Conservation (phyloP, 1,139 yeast species). For the Diutina ranongensis region DNA sequence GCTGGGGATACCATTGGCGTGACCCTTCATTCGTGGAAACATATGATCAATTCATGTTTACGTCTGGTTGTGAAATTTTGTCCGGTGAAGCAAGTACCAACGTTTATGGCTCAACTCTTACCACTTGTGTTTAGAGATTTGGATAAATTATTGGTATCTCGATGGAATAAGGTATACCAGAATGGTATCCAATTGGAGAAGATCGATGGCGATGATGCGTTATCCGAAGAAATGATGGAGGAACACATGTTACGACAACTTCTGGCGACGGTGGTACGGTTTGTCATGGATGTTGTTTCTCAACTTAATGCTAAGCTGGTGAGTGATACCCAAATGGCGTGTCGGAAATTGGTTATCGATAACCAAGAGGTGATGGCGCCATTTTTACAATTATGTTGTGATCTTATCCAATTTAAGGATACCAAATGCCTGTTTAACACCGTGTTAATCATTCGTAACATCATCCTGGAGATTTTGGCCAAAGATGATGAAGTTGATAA, state of each 20-base stretch:
- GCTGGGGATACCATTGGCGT: slow-evolving; percentile 82
- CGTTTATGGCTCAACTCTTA: slow-evolving; percentile 65
- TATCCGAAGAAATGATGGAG: slow-evolving; percentile 98
- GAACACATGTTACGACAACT: slow-evolving; percentile 88
- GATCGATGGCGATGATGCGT: slow-evolving; percentile 64
- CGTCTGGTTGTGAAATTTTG: slow-evolving; percentile 83
- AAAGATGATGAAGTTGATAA: slow-evolving; percentile 71
- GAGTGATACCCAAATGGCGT: slow-evolving; percentile 49
- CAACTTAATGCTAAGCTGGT: slow-evolving; percentile 42
- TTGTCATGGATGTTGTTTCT: slow-evolving; percentile 81
- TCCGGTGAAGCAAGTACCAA: slow-evolving; percentile 56
- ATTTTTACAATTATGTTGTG: slow-evolving; percentile 62
- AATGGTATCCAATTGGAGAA: slow-evolving; percentile 64
- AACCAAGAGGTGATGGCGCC: slow-evolving; percentile 68
- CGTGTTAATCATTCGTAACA: slow-evolving; percentile 64
- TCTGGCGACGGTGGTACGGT: slow-evolving; percentile 86
- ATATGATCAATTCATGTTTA: slow-evolving; percentile 81
- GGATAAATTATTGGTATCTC: slow-evolving; percentile 54
- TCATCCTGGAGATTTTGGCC: slow-evolving; percentile 48
- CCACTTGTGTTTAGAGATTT: slow-evolving; percentile 67
- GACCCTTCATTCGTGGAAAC: slow-evolving; percentile 94
- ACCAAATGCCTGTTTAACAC: slow-evolving; percentile 90
- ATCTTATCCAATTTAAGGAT: slow-evolving; percentile 73
- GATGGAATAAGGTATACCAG: slow-evolving; percentile 66
- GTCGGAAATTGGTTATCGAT: slow-evolving; percentile 53